Evolutionary conservation across 306 rosid genomes (phyloP), one percentile per base, ranked within the genome.

Genomic region (Cucurbita maxima): DNA sequence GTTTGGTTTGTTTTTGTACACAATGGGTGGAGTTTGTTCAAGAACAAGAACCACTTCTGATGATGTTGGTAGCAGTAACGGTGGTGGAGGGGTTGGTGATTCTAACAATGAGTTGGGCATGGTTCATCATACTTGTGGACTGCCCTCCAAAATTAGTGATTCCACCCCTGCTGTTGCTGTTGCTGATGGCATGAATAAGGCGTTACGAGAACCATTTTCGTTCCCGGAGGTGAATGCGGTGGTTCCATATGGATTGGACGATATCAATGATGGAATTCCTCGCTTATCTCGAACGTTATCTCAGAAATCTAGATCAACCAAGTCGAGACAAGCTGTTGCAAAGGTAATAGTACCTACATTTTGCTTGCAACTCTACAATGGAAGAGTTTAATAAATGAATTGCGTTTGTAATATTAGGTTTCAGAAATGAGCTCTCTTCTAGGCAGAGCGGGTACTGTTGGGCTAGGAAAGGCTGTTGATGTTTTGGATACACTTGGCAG

Each of bases 381-480:
- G 41, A 16, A 61, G 19, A 18, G 40, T 36, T 5, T 25, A 30
- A 34, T 15, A 47, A 48, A 47, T 3, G 34, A 30, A 58, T 44
- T 58, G 73, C 66, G 72, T 45, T 20, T 78, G 61, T 72, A 77
- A 73, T 81, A 48, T 82, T 30, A 95, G 99, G 99, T 95, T 30
- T 89, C 99, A 58, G 99, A 95, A 85, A 90, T 91, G 82, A 89
- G 99, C 81, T 91, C 90, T 62, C 88, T 88, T 77, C 80, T 95
- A 82, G 97, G 97, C 45, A 84, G 93, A 84, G 99, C 99, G 76
- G 96, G 99, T 82, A 95, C 96, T 62, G 97, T 80, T 47, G 96
- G 99, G 84, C 86, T 95, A 72, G 99, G 99, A 79, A 95, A 95
- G 85, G 99, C 99, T 30, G 99, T 91, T 54, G 99, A 95, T 40